Conservation (phyloP, 2,329 filamentous ascomycete genomes). For the Fusarium illudens region DNA sequence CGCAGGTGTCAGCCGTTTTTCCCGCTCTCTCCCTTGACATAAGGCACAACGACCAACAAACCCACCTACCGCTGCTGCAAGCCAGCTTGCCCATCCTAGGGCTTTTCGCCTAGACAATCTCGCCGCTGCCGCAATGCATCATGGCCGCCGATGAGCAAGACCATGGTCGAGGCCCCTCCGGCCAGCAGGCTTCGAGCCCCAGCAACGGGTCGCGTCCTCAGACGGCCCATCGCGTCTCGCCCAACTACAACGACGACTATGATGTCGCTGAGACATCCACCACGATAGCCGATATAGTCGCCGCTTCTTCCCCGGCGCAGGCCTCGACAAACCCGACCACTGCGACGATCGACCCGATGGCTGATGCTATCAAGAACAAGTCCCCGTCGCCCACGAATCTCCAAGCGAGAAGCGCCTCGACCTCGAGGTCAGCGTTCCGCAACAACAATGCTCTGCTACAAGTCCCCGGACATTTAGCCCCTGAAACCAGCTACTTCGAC, state of each 20-base stretch:
- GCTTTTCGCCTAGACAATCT: constrained; percentile 3
- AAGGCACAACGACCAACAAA: constrained; percentile 10
- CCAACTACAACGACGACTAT: constrained; percentile 16
- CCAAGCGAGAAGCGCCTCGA: constrained; percentile 4
- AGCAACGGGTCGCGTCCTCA: constrained; percentile 36
- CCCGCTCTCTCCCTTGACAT: constrained; percentile 15
- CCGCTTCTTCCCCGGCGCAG: constrained; percentile 17
- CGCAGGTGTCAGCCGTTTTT: constrained; percentile 23
- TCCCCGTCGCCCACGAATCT: constrained; percentile 8
- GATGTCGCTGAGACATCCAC: constrained; percentile 29
- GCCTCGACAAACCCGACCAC: constrained; percentile 14
- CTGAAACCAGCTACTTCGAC: constrained; percentile 55
- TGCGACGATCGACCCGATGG: constrained; percentile 27
- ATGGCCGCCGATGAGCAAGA: constrained; percentile 49
- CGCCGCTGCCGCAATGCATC: constrained; percentile 46
- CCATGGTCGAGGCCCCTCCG: constrained; percentile 28
- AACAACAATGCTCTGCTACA: constrained; percentile 28
- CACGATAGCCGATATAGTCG: constrained; percentile 23
- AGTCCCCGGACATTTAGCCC: constrained; percentile 31
- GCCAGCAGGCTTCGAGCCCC: constrained; percentile 26
- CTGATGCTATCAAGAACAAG: constrained; percentile 22
- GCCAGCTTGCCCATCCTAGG: constrained; percentile 14
- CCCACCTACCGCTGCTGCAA: neutral
- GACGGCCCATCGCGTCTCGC: constrained; percentile 41
- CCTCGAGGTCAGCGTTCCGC: constrained; percentile 10